These are phyloP conservation scores for Pythium brachiatum DNA, from an alignment of 352 stramenopile species.

Conservation along the genomic window DNA sequence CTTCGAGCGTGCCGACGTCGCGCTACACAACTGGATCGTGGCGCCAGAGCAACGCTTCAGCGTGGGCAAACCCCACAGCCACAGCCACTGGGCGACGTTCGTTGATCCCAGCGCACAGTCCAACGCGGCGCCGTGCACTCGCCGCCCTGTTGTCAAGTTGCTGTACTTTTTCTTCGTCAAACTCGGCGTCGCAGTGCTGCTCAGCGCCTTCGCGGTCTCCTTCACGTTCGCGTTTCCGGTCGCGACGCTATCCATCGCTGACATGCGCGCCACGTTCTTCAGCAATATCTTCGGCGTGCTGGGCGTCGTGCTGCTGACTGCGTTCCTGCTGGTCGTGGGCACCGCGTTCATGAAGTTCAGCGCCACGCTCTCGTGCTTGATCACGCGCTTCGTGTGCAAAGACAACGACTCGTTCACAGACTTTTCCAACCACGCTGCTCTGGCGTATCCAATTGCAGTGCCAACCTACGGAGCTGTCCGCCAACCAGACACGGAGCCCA, in stretches of 20 bases:
- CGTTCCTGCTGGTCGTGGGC: constrained; percentile 4
- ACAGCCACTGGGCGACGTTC: not conserved
- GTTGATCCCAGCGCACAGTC: not conserved
- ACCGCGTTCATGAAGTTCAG: constrained; percentile 16
- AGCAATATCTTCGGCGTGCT: not conserved
- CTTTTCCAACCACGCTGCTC: not conserved
- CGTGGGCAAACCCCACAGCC: not conserved
- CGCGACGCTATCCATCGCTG: not conserved
- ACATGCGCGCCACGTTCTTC: constrained; percentile 11
- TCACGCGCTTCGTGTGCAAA: constrained; percentile 7
- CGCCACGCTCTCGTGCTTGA: constrained; percentile 2
- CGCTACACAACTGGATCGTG: constrained; percentile 20
- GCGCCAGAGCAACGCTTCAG: not conserved
- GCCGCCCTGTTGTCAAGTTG: not conserved
- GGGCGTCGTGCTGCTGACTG: constrained; percentile 1
- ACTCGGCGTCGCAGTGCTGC: not conserved
- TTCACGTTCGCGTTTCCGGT: constrained; percentile 11
- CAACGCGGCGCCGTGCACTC: not conserved
- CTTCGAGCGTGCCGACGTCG: constrained; percentile 13
- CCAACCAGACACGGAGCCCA: not conserved
- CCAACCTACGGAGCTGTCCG: not conserved
- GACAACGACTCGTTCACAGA: not conserved
- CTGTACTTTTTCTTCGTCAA: constrained; percentile 11
- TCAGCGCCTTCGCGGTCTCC: not conserved
- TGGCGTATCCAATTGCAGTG: not conserved